Base-by-base conservation (phyloP, 139 green algal species). In the Chlamydomonas sphaeroides region DNA sequence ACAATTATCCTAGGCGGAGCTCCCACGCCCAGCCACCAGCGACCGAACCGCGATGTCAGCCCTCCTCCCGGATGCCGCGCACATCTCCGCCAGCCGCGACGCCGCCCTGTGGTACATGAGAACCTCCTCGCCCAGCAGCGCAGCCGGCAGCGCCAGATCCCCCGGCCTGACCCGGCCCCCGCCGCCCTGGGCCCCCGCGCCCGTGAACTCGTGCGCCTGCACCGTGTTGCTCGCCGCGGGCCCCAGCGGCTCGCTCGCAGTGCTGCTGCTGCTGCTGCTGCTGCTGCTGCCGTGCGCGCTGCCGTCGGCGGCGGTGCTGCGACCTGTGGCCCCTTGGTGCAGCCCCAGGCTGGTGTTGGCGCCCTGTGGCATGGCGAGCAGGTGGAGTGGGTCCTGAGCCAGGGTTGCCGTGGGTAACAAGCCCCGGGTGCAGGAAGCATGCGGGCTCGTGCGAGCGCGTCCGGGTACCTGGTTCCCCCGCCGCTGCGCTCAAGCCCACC, bases 51-150 rank as follows among this genome's bases (percentile, higher is more conserved):
- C n/a, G n/a, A n/a, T n/a, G n/a, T n/a, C n/a, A n/a, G n/a, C n/a
- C n/a, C n/a, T n/a, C n/a, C n/a, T n/a, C n/a, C n/a, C n/a, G n/a
- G n/a, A n/a, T n/a, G n/a, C n/a, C n/a, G n/a, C n/a, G 41, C 82
- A 87, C 66, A 91, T 78, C 48, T 89, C 87, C 8, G 61, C 66
- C 35, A 91, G 80, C 41, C 87, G 41, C 6, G 84, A 89, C 33
- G 76, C 70, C 20, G 80, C 84, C 36, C 87, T 48, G 57, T 88
- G 79, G 70, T 91, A 91, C 84, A 89, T 89, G 32, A 91, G 83
- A 35, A 88, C 87, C 66, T 91, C 84, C 68, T 89, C 87, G 26
- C 51, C 39, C 32, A 87, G 33, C 74, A 91, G 35, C 18, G 78
- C 28, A 20, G 14, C 20, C 3, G 65, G 78, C 1, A 76, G 36